Evolutionary conservation across 495 filamentous ascomycete species (phyloP), one percentile per base, ranked within the genome.

Genomic region (Penicillium nucicola): DNA sequence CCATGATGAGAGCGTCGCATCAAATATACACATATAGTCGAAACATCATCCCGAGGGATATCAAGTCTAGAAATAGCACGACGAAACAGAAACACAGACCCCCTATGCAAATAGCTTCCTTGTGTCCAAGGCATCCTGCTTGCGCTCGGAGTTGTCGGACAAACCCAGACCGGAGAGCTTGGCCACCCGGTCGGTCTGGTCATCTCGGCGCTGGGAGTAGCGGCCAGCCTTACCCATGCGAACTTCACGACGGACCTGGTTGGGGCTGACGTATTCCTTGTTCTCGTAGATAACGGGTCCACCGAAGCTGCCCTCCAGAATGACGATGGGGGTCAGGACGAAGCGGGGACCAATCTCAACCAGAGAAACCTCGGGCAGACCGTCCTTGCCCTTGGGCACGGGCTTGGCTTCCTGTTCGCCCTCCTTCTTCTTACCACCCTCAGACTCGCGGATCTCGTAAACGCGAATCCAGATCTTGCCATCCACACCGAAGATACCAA

Each of bases 271-370:
- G 62, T 96, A 98, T 61, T 96, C 89, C 78, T 93, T 95, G 69
- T 98, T 98, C 80, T 97, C 91, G 74, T 96, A 97, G 55, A 98
- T 92, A 47, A 97, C 88, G 1, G 95, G 95, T 0, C 93, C 93
- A 44, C 93, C 93, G 58, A 99, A 99, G 53, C 87, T 90, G 23
- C 87, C 89, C 68, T 99, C 93, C 45, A 96, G 81, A 55, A 99
- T 96, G 38, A 97, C 83, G 52, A 97, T 97, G 2, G 95, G 93
- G 39, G 92, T 97, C 42, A 97, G 73, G 17, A 97, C 92, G 61
- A 97, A 96, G 41, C 93, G 80, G 5, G 95, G 92, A 1, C 93
- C 95, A 48, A 98, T 96, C 74, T 98, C 93, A 2, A 96, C 85
- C 37, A 98, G 75, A 37, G 77, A 86, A 12, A 97, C 62, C 53